Percentiles rank a stretch among this genome's conserved stretches.
Evolutionary conservation across 768 basidiomycete genomes (phyloP).

Genomic region (Rhodotorula babjevae): DNA sequence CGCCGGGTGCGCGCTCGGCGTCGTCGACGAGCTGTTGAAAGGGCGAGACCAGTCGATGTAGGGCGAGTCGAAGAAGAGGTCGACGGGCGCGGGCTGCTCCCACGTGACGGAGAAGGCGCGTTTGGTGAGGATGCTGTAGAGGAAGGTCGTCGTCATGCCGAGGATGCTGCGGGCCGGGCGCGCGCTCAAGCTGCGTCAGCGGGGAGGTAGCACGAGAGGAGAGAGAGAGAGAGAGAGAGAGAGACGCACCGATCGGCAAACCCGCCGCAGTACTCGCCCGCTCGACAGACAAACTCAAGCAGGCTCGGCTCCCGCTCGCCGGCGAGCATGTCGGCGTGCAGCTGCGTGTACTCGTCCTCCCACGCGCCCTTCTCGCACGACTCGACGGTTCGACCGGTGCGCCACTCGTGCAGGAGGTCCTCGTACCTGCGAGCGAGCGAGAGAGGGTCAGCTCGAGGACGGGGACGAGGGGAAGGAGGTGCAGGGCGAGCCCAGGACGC

Average conservation of each 20-base stretch:
- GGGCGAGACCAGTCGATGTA: conserved; percentile 28
- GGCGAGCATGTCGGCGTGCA: conserved; percentile 21
- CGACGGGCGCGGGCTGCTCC: conserved; percentile 26
- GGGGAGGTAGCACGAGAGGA: no score
- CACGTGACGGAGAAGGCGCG: conserved; percentile 29
- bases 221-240: rapidly evolving
- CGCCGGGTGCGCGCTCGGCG: background rate
- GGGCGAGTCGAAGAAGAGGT: conserved; percentile 33
- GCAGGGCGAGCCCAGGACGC: background rate
- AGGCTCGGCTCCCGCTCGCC: conserved; percentile 5
- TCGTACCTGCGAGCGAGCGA: conserved; percentile 10
- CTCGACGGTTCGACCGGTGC: conserved; percentile 9
- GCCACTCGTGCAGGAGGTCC: conserved; percentile 29
- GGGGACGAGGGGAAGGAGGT: no score
- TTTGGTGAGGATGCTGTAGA: conserved; percentile 19
- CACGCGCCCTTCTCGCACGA: conserved; percentile 27
- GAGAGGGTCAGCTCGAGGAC: background rate
- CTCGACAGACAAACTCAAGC: conserved; percentile 20
- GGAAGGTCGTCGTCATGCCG: conserved; percentile 16
- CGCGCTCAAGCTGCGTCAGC: no score
- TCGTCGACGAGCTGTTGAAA: background rate
- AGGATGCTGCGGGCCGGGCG: background rate
- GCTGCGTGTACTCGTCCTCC: conserved; percentile 23
- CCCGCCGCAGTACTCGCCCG: conserved; percentile 17
- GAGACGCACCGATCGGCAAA: conserved; percentile 25